Percentiles rank a stretch among this genome's conserved stretches.
Conservation (phyloP, 2,329 filamentous ascomycete species). For the Pseudopyricularia cyperi region DNA sequence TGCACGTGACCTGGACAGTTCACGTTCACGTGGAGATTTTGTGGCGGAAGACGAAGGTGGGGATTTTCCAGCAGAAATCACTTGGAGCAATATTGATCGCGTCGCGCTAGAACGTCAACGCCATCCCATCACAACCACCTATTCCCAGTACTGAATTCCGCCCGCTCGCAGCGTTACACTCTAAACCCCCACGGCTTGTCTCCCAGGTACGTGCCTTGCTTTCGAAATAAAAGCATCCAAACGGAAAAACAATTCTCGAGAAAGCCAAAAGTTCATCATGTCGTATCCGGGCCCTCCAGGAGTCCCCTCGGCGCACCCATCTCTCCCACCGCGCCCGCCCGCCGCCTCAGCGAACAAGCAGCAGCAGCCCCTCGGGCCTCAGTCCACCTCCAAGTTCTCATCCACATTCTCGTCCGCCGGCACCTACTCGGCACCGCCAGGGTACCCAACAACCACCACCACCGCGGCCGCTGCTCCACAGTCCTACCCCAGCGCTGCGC, state of each 20-base stretch:
- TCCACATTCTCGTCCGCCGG: slow-evolving; percentile 20
- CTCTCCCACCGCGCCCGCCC: slow-evolving; percentile 11
- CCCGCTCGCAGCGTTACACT: too few relatives aligned
- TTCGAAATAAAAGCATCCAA: not conserved
- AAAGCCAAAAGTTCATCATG: slow-evolving; percentile 10
- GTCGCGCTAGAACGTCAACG: too few relatives aligned
- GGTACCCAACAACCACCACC: slow-evolving; percentile 7
- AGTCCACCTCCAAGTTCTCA: not conserved
- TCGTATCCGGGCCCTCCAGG: slow-evolving; percentile 12
- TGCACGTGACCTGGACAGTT: too few relatives aligned
- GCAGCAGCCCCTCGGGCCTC: not conserved
- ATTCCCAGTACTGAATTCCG: too few relatives aligned
- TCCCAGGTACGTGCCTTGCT: not conserved
- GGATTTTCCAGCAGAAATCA: too few relatives aligned
- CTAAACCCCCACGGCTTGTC: not conserved
- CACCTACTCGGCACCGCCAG: not conserved
- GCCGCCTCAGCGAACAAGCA: not conserved
- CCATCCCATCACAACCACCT: too few relatives aligned
- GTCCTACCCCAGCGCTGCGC: slow-evolving; percentile 2
- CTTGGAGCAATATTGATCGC: too few relatives aligned
- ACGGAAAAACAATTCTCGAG: not conserved
- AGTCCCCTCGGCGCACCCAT: slow-evolving; percentile 10
- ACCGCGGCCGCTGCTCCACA: slow-evolving; percentile 4
- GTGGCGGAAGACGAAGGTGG: too few relatives aligned
- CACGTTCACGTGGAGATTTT: too few relatives aligned